Base-by-base conservation (phyloP, 495 filamentous ascomycete genomes). In the Chaetomium tenue region DNA sequence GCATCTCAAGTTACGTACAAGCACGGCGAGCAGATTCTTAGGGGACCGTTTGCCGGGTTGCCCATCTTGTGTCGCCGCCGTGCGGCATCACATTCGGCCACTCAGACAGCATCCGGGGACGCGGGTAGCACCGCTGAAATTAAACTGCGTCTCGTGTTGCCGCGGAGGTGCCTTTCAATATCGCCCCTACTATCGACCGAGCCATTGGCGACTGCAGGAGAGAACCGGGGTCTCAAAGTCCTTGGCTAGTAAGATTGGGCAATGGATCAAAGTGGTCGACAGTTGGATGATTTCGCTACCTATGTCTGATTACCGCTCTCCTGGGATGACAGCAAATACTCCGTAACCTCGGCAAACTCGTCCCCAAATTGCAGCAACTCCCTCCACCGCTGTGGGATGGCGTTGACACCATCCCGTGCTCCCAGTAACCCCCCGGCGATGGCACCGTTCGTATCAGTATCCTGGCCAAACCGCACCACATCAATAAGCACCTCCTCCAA, bases 391-490 rank as follows among this genome's bases (percentile, higher is more conserved):
- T 2, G 0, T 0, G 72, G 70, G 22, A 76, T 68, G 15, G 64
- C 66, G 7, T 70, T 48, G 5, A 71, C 67, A 5, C 74, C 74
- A 18, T 74, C 72, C 48, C 72, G 22, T n/a, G 69, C 74, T 0
- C 74, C 74, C 12, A 76, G 55, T 16, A 76, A 44, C 12, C 74
- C 74, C 0, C 74, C 74, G 0, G 74, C 74, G 39, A 76, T 72
- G 23, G 74, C 74, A 1, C 48, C 74, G 46, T 76, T 76, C 1
- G 74, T 74, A 48, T 76, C 74, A 0, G 74, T 65, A 33, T 76
- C 74, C 40, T 60, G 59, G 2, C 74, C 74, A 25, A 76, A 64
- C 9, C 70, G 57, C 20, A 74, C 72, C 37, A 76, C 71, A 55
- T 76, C 74, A 3, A 74, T 59, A 0, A 76, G 25, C 25, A 72